A percentile compares a stretch with the other conserved stretches of the same genome.
Conservation (phyloP, 176 grass and related monocot genomes). For the Alopecurus myosuroides region DNA sequence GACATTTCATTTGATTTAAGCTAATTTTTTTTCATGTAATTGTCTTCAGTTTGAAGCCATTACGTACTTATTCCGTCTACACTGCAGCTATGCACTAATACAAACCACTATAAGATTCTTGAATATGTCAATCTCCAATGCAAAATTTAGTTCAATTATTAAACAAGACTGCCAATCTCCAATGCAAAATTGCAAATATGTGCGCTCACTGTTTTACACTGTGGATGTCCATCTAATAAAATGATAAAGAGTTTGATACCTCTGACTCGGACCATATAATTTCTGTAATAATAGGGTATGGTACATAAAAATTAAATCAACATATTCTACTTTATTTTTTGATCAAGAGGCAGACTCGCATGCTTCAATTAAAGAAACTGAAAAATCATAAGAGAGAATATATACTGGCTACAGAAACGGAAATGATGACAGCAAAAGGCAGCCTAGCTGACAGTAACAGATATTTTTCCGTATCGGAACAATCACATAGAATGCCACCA, state of each 20-base stretch:
- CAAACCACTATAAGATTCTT: not conserved
- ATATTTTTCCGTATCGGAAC: not conserved
- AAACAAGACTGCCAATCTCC: not conserved
- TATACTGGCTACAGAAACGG: too few relatives aligned
- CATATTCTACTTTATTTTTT: too few relatives aligned
- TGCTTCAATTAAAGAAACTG: too few relatives aligned
- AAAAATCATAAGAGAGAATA: too few relatives aligned
- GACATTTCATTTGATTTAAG: not conserved
- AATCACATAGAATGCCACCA: not conserved
- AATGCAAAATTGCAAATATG: too few relatives aligned
- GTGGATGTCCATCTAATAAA: not conserved
- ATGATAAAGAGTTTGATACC: not conserved
- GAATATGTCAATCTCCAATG: not conserved
- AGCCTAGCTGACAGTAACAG: not conserved
- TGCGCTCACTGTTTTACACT: not conserved
- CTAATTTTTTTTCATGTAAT: not conserved
- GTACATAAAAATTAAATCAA: too few relatives aligned
- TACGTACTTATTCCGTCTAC: not conserved
- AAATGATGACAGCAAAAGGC: not conserved
- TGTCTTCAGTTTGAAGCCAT: not conserved
- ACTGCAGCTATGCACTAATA: not conserved
- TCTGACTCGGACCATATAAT: not conserved
- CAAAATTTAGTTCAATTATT: not conserved
- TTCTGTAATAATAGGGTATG: not conserved
- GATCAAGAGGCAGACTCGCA: too few relatives aligned